Base-by-base conservation (phyloP, 2,329 filamentous ascomycete genomes). In the Keithomyces neogunnii region DNA sequence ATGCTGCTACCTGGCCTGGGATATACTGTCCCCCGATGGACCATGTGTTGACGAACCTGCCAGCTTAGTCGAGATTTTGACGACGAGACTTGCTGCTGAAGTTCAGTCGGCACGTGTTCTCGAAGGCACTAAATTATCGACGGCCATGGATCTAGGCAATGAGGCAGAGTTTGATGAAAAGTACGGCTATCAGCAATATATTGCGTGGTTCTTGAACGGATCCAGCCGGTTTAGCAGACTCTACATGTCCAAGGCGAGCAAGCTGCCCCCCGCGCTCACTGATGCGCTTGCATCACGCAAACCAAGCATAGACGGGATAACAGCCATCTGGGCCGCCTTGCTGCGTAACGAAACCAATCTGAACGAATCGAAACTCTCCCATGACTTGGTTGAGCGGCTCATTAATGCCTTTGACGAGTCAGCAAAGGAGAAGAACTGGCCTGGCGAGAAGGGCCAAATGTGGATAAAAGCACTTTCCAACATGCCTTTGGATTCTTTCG, bases 401-500 rank as follows among this genome's bases (percentile, higher is more conserved):
- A 62, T 67, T 4, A 57, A 58, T 2, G 54, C 60, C 0, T 45
- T 72, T 13, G 58, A 61, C 11, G 54, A 62, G 8, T 62, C 61
- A 1, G 59, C 59, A 19, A 60, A 62, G 39, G 61, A 64, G 46
- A 66, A 63, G 54, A 55, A 55, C 10, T 68, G 65, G 66, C 63
- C 62, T n/a, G 60, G 56, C 9, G 61, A 63, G 31, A 51, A 51
- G 8, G 62, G 59, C 7, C 60, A 63, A 36, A 51, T 62, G 13
- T 65, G 60, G 59, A 65, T 71, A 3, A 61, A 58, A 30, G 60
- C 56, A 1, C 55, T 76, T 31, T 62, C 66, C 26, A 56, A 56
- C 30, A 54, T 70, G 26, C 71, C 72, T 0, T 55, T 61, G 3
- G 72, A 74, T 46, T 62, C 66, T 0, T 65, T 77, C 7, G 67